Evolutionary conservation across 495 filamentous ascomycete genomes (phyloP), one percentile per base, ranked within the genome.

Genomic region (Daldinia childiae): DNA sequence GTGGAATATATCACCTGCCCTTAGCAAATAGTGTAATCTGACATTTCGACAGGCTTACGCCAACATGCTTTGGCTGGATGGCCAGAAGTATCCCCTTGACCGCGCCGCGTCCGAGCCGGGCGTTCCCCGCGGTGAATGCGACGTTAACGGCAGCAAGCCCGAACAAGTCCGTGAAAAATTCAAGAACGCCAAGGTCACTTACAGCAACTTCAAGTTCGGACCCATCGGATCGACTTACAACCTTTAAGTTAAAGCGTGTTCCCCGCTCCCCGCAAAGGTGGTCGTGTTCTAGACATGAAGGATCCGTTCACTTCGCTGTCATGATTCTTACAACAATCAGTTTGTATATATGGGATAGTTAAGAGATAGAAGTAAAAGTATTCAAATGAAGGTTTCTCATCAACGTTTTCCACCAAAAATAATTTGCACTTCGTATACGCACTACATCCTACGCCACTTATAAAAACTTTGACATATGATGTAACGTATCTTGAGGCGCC

Each of bases 11-110:
- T 15, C 61, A 43, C 34, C 36, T 50, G 6, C 14, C 7, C 6
- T 14, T 15, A 12, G 7, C 27, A 17, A 4, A 21, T 19, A 24
- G 19, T 14, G 30, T 6, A 54, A 14, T 8, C 62, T 67, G 34
- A 59, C 17, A 24, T 26, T 24, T 56, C 14, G 7, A 52, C 38
- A 78, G 72, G 86, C 92, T 78, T 79, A 83, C 71, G 82, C 84
- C 79, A 86, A 92, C 82, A 94, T 94, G 91, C 84, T 91, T 69
- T 94, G 92, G 92, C 87, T 94, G 64, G 92, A 94, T 82, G 88
- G 87, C 73, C 6, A 65, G 50, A 48, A 29, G 21, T 68, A 68
- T 19, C 65, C 64, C 5, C 65, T 65, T 38, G 61, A 73, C 14
- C 84, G 81, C 77, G 90, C 87, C 82, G 90, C 91, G 3, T 79